Evolutionary conservation across 495 filamentous ascomycete genomes (phyloP).

Genomic region (Penicillium odoratum): DNA sequence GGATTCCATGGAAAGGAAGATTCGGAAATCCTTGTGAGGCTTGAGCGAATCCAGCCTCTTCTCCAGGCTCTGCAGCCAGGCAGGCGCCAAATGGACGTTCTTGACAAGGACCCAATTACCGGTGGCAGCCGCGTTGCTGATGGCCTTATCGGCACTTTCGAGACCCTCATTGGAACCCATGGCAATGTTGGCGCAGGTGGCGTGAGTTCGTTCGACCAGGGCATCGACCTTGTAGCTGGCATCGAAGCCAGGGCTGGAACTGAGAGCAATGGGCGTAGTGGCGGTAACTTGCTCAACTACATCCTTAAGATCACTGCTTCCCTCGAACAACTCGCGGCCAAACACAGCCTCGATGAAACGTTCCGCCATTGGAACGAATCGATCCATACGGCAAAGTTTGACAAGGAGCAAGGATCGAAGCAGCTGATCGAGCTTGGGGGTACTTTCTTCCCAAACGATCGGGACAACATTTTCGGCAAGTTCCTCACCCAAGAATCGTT

Average conservation of each 20-base stretch:
- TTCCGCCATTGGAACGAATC: constrained; percentile 89
- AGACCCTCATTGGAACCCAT: constrained; percentile 98
- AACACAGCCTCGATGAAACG: constrained; percentile 88
- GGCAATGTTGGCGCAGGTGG: constrained; percentile 90
- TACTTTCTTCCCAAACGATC: constrained; percentile 65
- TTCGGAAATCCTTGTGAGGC: constrained; percentile 87
- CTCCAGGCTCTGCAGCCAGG: constrained; percentile 95
- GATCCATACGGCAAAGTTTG: constrained; percentile 92
- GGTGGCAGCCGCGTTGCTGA: constrained; percentile 86
- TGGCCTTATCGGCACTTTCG: constrained; percentile 90
- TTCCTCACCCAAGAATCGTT: constrained; percentile 79
- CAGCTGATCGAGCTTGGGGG: constrained; percentile 67
- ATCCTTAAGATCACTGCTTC: constrained; percentile 78
- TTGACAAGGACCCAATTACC: constrained; percentile 98
- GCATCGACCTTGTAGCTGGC: constrained; percentile 98
- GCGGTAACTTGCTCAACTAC: constrained; percentile 82
- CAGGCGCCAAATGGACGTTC: constrained; percentile 95
- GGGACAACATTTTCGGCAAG: constrained; percentile 88
- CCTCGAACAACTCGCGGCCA: constrained; percentile 78
- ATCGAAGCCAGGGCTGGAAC: constrained; percentile 95
- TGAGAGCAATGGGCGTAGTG: constrained; percentile 82
- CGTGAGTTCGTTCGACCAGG: constrained; percentile 77
- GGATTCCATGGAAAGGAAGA: constrained; percentile 98
- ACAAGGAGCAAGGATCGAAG: constrained; percentile 83
- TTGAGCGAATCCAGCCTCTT: constrained; percentile 95